Base-by-base conservation (phyloP, 257 asterid species). In the Ilex asprella region DNA sequence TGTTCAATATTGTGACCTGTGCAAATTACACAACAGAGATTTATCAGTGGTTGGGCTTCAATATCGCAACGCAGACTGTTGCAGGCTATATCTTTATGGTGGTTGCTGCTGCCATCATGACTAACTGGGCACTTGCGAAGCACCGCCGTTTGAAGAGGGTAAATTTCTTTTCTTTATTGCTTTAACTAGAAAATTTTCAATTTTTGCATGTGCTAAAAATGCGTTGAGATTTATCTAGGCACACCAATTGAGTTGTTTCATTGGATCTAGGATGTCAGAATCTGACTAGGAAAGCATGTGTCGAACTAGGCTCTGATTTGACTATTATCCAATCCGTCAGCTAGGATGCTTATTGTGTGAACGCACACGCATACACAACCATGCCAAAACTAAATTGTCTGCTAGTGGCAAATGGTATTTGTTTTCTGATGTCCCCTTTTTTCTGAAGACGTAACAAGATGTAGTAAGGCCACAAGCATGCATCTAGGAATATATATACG, bases 1-100 rank as follows among this genome's bases (percentile, higher is more conserved):
- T 93, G 47, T 93, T 93, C 82, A 89, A 93, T 60, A 63, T 93
- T 59, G 95, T 93, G 59, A 93, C 99, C 0, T 93, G 99, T 67
- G 99, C 99, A 15, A 93, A 93, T 65, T 93, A 93, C 68, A 89
- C 99, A 12, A 89, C 99, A 0, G 99, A 93, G 75, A 93, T 93
- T 64, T 93, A 93, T 72, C 99, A 93, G 82, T 93, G 97, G 99
- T 84, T 89, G 35, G 99, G 99, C 52, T 93, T 87, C 83, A 93
- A 93, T 55, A 68, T 93, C 60, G 97, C 97, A 13, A 93, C 97
- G 12, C 99, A 93, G 78, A 85, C 96, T 30, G 67, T 82, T 46
- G 95, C 95, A 2, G 99, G 99, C 57, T 85, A 72, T 53, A 73
- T 87, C 58, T 93, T 93, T 84, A 88, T 93, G 95, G 80, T 78